Evolutionary conservation across 495 filamentous ascomycete species (phyloP).

Genomic region (Oleoguttula mirabilis): DNA sequence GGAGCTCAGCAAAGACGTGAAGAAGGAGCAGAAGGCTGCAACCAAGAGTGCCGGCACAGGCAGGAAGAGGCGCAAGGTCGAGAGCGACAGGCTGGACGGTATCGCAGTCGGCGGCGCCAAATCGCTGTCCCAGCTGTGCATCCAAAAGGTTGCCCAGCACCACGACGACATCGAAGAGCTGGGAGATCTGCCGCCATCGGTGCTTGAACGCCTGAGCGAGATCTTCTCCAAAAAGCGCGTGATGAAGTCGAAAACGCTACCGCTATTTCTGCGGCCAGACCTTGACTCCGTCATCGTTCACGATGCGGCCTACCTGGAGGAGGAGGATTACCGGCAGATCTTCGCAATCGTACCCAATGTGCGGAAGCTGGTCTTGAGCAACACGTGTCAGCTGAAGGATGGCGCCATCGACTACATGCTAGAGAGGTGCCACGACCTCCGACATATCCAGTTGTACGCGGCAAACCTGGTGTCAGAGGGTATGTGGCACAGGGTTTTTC

Average conservation of each 20-base stretch:
- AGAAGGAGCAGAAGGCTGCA: conserved; percentile 47
- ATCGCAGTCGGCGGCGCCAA: conserved; percentile 55
- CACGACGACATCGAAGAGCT: conserved; percentile 73
- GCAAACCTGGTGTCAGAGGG: conserved; percentile 65
- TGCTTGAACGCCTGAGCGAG: conserved; percentile 64
- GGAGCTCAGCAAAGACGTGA: conserved; percentile 45
- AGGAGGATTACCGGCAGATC: conserved; percentile 65
- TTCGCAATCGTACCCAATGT: conserved; percentile 62
- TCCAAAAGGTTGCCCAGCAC: conserved; percentile 73
- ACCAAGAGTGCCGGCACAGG: conserved; percentile 46
- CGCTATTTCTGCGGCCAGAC: conserved; percentile 64
- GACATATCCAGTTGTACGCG: conserved; percentile 54
- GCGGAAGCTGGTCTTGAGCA: conserved; percentile 55
- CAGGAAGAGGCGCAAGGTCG: conserved; percentile 50
- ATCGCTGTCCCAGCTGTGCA: conserved; percentile 62
- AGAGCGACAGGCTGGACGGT: conserved; percentile 71
- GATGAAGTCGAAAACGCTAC: conserved; percentile 54
- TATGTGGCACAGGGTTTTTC: conserved; percentile 57
- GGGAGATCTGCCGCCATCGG: conserved; percentile 55
- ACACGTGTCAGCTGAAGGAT: conserved; percentile 82
- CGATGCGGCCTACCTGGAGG: conserved; percentile 62
- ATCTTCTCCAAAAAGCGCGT: conserved; percentile 71
- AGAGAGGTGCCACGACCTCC: conserved; percentile 50
- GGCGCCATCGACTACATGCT: conserved; percentile 65
- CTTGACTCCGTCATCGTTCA: conserved; percentile 58